Conservation (phyloP, 2,329 filamentous ascomycete genomes). For the Pseudonectria buxi region DNA sequence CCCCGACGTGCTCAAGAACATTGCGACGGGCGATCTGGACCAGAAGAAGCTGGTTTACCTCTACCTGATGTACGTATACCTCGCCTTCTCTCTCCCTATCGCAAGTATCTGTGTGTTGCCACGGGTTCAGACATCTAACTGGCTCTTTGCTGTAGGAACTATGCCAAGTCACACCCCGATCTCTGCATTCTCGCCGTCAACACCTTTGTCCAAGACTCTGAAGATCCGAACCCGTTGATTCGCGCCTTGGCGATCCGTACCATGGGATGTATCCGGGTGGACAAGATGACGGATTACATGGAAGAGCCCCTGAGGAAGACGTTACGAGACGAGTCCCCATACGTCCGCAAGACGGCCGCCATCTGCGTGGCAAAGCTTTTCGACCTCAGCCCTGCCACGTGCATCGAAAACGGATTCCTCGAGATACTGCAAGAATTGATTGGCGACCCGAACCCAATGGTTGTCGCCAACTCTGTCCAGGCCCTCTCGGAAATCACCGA, state of each 20-base stretch:
- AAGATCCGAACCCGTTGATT: constrained; percentile 95
- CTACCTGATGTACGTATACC: constrained; percentile 76
- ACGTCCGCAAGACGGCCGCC: constrained; percentile 95
- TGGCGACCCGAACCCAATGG: constrained; percentile 97
- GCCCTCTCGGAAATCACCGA: constrained; percentile 89
- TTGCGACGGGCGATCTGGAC: constrained; percentile 87
- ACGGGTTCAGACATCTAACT: too few species aligned
- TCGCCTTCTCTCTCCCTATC: too few species aligned
- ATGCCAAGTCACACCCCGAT: constrained; percentile 97
- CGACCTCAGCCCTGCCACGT: constrained; percentile 86
- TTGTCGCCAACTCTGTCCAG: constrained; percentile 94
- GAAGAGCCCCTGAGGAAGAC: constrained; percentile 96
- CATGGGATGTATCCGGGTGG: constrained; percentile 97
- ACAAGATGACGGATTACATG: constrained; percentile 99
- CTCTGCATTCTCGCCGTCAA: constrained; percentile 98
- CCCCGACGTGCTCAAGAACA: constrained; percentile 97
- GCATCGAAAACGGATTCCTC: constrained; percentile 92
- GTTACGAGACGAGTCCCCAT: constrained; percentile 91
- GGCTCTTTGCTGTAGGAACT: constrained; percentile 65
- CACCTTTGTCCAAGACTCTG: constrained; percentile 97
- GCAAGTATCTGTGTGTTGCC: too few species aligned
- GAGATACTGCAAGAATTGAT: constrained; percentile 93
- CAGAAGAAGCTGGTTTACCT: constrained; percentile 99
- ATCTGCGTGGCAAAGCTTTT: constrained; percentile 98
- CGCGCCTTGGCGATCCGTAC: constrained; percentile 92